A percentile compares a stretch with the other conserved stretches of the same genome.
Conservation (phyloP, 2,329 filamentous ascomycete species). For the Hymenoscyphus albidus region DNA sequence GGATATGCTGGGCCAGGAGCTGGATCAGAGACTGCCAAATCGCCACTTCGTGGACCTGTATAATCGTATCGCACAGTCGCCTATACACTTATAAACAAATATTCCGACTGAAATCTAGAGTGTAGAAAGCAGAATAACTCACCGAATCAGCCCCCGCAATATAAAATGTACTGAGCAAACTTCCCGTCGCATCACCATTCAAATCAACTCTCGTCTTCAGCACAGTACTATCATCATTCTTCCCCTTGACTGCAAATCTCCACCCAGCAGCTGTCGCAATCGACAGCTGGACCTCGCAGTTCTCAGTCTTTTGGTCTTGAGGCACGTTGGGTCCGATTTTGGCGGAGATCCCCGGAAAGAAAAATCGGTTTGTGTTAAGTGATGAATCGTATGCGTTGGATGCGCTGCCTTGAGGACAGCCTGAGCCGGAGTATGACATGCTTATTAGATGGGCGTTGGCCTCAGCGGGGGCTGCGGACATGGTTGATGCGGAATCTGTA, state of each 20-base stretch:
- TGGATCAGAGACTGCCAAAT: neutral
- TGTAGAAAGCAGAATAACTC: neutral
- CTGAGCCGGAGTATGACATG: conserved; percentile 9
- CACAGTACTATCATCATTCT: neutral
- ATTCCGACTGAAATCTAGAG: neutral
- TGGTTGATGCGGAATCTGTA: neutral
- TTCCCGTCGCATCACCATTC: conserved; percentile 1
- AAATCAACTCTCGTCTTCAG: conserved; percentile 6
- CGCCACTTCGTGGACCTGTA: neutral
- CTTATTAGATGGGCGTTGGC: conserved; percentile 3
- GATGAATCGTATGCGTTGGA: conserved; percentile 1
- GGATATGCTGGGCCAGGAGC: conserved; percentile 7
- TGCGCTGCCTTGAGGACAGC: conserved; percentile 10
- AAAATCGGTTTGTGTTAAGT: conserved; percentile 4
- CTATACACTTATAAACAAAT: neutral
- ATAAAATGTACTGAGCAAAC: conserved; percentile 7
- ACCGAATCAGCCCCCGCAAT: conserved; percentile 1
- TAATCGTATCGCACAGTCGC: conserved; percentile 3
- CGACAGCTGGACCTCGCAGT: conserved; percentile 4
- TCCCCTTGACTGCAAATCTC: conserved; percentile 4
- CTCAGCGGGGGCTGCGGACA: conserved; percentile 1
- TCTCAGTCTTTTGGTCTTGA: neutral
- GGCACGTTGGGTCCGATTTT: conserved; percentile 2
- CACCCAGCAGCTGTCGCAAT: conserved; percentile 3
- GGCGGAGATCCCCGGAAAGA: conserved; percentile 5